phyloP scores from a whole-genome alignment of 305 asterid genomes.

The Fraxinus platypoda region DNA sequence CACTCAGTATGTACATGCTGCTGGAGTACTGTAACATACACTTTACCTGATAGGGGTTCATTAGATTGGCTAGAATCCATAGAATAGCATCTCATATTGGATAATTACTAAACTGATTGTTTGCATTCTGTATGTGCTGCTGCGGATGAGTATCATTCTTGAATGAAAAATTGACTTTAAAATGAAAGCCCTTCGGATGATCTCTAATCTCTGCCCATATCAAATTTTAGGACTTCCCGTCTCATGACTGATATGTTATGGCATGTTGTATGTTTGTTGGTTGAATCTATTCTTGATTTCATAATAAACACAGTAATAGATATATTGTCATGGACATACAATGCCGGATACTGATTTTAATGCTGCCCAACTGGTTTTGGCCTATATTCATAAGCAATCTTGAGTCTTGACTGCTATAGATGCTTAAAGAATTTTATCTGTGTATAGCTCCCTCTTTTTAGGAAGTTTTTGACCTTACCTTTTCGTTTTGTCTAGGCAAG shows the following conservation, averaged over 20 bases:
- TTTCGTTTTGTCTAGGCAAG: slow-evolving; percentile 49
- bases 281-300: neutral
- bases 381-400: neutral
- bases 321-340: neutral
- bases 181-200: neutral
- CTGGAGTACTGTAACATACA: neutral
- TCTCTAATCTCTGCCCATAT: neutral
- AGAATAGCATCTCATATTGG: neutral
- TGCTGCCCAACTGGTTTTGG: neutral
- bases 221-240: neutral
- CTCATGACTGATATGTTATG: neutral
- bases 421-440: neutral
- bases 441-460: neutral
- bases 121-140: neutral
- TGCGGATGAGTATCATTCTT: neutral
- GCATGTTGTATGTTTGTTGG: neutral
- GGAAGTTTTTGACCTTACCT: neutral
- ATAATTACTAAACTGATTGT: neutral
- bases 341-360: neutral
- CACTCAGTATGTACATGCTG: neutral
- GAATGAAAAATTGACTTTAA: neutral
- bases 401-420: neutral
- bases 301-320: neutral
- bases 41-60: neutral
- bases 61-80: neutral